phyloP scores from a whole-genome alignment of 176 grass and related monocot species.

The Carex kokanica region DNA sequence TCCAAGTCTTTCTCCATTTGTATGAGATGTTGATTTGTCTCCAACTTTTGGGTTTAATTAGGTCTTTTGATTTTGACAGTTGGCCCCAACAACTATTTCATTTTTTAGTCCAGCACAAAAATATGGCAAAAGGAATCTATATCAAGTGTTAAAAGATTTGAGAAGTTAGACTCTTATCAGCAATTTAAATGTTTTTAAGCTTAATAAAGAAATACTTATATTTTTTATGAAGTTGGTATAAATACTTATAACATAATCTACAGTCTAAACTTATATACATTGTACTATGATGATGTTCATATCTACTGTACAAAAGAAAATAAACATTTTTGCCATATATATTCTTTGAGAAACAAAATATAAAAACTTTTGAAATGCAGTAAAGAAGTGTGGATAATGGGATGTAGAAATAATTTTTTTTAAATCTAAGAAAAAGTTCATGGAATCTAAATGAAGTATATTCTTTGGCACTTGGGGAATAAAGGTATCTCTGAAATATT shows the following conservation, averaged over 20 bases:
- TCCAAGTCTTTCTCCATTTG: background rate
- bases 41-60: background rate
- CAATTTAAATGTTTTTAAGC: background rate
- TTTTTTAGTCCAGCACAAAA: background rate
- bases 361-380: background rate
- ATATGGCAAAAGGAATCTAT: background rate
- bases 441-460: background rate
- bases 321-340: background rate
- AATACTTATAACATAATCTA: background rate
- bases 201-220: background rate
- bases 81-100: background rate
- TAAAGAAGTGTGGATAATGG: background rate
- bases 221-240: no score
- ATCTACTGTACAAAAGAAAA: background rate
- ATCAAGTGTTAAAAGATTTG: background rate
- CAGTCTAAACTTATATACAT: background rate
- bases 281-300: background rate
- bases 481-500: background rate
- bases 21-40: background rate
- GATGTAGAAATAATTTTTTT: background rate
- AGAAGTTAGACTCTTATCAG: background rate
- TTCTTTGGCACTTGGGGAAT: background rate
- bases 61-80: background rate
- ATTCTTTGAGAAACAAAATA: background rate
- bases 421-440: background rate